Percentiles rank a stretch among this genome's conserved stretches.
Conservation (phyloP, 1,284 basidiomycete genomes). For the Takashimella koratensis region DNA sequence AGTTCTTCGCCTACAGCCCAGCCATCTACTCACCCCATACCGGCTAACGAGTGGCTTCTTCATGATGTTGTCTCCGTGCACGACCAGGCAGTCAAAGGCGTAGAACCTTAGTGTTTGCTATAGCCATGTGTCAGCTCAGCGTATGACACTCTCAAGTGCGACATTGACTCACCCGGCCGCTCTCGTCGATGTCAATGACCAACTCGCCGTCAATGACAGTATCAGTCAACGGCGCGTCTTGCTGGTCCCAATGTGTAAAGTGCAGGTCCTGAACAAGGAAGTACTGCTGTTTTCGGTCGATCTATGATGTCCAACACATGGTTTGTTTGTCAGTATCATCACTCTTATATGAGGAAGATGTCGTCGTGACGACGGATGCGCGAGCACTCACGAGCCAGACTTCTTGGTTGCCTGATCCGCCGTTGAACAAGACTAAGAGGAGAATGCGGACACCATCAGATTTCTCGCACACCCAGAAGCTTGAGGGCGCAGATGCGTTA, state of each 20-base stretch:
- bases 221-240: constrained; percentile 62
- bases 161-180: constrained; percentile 59
- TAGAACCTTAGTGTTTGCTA: constrained; percentile 78
- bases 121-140: constrained; percentile 7
- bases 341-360: too few species aligned
- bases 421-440: constrained; percentile 66
- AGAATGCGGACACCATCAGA: constrained; percentile 95
- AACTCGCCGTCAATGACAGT: constrained; percentile 93
- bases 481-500: too few species aligned
- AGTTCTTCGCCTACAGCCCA: neutral
- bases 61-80: constrained; percentile 85
- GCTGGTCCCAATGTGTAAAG: constrained; percentile 82
- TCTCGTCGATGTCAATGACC: constrained; percentile 81
- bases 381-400: constrained; percentile 66
- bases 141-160: constrained; percentile 7
- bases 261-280: constrained; percentile 68
- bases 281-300: constrained; percentile 92
- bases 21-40: constrained; percentile 67
- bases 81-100: constrained; percentile 89
- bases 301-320: constrained; percentile 63
- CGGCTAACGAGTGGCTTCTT: constrained; percentile 73
- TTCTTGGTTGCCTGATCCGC: constrained; percentile 59
- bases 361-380: too few species aligned
- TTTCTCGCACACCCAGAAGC: constrained; percentile 99
- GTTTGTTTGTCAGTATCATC: too few species aligned